Evolutionary conservation across 352 stramenopile genomes (phyloP), one percentile per base, ranked within the genome.

Genomic region (Peronospora farinosa): DNA sequence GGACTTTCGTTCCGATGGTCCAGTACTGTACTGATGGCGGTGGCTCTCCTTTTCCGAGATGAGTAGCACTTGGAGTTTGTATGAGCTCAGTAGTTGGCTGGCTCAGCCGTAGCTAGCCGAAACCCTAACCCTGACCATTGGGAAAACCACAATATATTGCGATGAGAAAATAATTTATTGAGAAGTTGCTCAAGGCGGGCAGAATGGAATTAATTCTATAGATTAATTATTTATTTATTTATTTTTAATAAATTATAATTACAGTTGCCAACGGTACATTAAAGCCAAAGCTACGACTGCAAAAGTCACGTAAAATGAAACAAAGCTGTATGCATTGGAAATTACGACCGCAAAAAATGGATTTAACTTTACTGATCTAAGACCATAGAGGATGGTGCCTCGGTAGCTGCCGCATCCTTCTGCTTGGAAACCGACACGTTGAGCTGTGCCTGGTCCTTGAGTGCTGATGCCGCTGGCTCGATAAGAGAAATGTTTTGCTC

Each of bases 401-500:
- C 77, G 32, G 76, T 74, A 23, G 73, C 60, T 5, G 77, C 66
- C 17, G 60, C 65, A 35, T 76, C 66, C 66, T 86, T 88, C 48
- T 88, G 73, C 57, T 78, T 77, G 48, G 69, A 78, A 9, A 64
- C 53, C 30, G 58, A 43, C 35, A 68, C 63, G 47, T 91, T 91
- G 66, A 91, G 74, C 66, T 89, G 80, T 32, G 67, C 69, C 56
- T 75, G 65, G 51, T 90, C 75, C 80, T 89, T 89, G 51, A 89
- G 71, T 49, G 65, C 60, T 11, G 63, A 74, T 6, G 75, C 73
- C 5, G 74, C 81, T 31, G 85, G 81, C 64, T 92, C 67, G 60
- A 95, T 90, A 51, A 95, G 75, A 58, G 63, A 50, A 48, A 94
- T 92, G 61, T 92, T 89, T 55, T 92, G 66, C 69, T 90, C 78